A percentile compares a stretch with the other conserved stretches of the same genome.
These are phyloP conservation scores for Fraxinus pennsylvanica DNA, from an alignment of 257 asterid species.

Conservation along the genomic window DNA sequence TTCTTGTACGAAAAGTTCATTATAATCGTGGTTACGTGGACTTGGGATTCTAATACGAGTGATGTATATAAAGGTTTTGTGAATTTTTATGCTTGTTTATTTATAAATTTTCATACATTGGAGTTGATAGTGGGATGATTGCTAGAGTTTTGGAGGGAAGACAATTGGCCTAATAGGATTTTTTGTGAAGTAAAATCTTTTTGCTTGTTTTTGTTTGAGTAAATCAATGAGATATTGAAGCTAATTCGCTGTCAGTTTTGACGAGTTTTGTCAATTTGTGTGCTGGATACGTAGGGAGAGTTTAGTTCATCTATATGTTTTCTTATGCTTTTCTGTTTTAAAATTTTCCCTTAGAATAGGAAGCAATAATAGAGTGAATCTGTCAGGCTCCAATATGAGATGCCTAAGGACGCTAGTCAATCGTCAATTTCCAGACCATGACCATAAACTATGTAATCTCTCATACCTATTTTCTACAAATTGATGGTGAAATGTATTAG, in stretches of 20 bases:
- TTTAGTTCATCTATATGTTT: not conserved
- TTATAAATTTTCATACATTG: not conserved
- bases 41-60: not conserved
- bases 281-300: not conserved
- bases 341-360: not conserved
- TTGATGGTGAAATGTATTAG: no score
- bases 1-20: not conserved
- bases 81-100: not conserved
- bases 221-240: not conserved
- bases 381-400: not conserved
- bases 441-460: no score
- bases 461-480: not conserved
- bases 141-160: not conserved
- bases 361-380: not conserved
- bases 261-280: not conserved
- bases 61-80: not conserved
- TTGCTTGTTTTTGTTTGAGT: not conserved
- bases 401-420: not conserved
- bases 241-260: not conserved
- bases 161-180: not conserved
- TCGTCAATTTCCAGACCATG: not conserved
- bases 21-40: not conserved
- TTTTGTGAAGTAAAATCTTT: not conserved
- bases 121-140: not conserved
- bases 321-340: not conserved